These are phyloP conservation scores for Penicillium rolfsii DNA, from an alignment of 2,329 filamentous ascomycete species.

Conservation along the genomic window DNA sequence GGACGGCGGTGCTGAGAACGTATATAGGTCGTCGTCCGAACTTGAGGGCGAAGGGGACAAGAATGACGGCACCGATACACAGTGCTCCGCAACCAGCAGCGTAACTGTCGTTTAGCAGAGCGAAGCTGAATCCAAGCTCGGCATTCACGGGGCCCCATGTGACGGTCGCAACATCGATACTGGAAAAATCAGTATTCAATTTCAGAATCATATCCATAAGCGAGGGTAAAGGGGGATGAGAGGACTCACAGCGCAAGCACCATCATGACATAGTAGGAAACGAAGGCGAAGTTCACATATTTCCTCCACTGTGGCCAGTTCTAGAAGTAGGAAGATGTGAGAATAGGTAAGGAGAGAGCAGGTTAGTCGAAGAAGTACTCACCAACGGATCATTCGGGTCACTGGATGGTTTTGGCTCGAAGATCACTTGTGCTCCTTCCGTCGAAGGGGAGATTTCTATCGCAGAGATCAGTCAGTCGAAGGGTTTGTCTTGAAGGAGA, in stretches of 20 bases:
- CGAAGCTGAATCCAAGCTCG: conserved; percentile 50
- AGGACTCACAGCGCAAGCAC: conserved; percentile 30
- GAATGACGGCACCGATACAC: conserved; percentile 47
- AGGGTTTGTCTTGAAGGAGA: neutral
- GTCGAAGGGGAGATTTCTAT: conserved; percentile 12
- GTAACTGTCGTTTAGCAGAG: conserved; percentile 50
- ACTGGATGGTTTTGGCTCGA: conserved; percentile 31
- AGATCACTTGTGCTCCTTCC: conserved; percentile 17
- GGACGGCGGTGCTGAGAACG: conserved; percentile 46
- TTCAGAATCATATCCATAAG: neutral
- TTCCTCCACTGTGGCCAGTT: conserved; percentile 35
- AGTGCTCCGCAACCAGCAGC: conserved; percentile 50
- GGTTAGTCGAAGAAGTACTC: neutral
- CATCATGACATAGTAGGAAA: conserved; percentile 35
- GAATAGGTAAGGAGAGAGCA: neutral
- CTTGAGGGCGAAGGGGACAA: conserved; percentile 53
- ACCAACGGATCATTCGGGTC: conserved; percentile 37
- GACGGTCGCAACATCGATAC: conserved; percentile 44
- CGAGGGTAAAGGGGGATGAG: neutral
- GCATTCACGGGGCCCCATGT: conserved; percentile 50
- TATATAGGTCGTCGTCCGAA: conserved; percentile 54
- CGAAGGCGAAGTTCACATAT: conserved; percentile 31
- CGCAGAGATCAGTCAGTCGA: neutral
- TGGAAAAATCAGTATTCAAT: neutral
- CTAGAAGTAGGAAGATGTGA: conserved; percentile 2